A percentile compares a stretch with the other conserved stretches of the same genome.
phyloP scores from a whole-genome alignment of 148 eudicot genomes.

The Camellia lanceoleosa region DNA sequence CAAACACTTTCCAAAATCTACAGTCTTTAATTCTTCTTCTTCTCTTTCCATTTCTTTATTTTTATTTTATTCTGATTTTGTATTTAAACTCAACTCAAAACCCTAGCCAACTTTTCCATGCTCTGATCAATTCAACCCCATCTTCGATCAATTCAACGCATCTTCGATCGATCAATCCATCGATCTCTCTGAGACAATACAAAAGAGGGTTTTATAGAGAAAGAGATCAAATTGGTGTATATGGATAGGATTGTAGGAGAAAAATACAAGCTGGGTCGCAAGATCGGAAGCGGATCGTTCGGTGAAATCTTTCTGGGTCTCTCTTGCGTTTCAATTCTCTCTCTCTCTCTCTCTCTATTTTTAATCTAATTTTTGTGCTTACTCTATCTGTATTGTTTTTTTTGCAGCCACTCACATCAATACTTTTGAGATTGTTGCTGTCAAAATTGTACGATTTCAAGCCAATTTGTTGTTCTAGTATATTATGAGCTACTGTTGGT shows the following conservation, averaged over 20 bases:
- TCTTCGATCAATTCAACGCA: not conserved
- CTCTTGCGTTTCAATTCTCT: not conserved
- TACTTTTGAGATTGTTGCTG: slow-evolving; percentile 62
- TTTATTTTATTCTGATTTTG: no score
- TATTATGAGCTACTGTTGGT: not conserved
- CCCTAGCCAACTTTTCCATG: not conserved
- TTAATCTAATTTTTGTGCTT: not conserved
- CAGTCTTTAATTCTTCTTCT: no score
- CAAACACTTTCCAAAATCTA: no score
- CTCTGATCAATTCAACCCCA: not conserved
- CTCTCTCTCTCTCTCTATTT: not conserved
- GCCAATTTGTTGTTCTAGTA: not conserved
- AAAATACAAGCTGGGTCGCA: slow-evolving; percentile 5
- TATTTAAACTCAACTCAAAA: not conserved
- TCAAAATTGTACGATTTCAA: slow-evolving; percentile 47
- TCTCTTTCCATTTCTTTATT: no score
- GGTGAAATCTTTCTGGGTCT: slow-evolving; percentile 7
- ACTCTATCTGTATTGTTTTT: not conserved
- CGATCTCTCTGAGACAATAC: not conserved
- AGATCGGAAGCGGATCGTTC: slow-evolving; percentile 8
- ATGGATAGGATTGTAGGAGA: not conserved
- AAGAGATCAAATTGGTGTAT: not conserved
- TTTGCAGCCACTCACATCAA: slow-evolving; percentile 57
- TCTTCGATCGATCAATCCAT: not conserved
- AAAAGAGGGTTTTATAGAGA: not conserved